Conservation (phyloP, 2,329 filamentous ascomycete species). For the Hypoxylon sp. region DNA sequence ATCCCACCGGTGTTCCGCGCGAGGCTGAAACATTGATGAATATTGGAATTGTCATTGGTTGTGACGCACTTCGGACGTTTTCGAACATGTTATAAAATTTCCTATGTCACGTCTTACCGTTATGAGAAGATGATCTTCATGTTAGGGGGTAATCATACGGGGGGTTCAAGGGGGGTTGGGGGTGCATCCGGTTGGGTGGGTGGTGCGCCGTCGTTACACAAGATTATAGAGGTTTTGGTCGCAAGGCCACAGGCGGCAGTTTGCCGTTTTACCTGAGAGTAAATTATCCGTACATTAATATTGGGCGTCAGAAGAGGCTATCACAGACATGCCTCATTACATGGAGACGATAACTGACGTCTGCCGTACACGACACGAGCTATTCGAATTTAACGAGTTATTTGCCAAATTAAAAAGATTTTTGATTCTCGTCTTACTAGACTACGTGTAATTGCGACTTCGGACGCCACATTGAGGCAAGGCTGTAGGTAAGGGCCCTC, state of each 20-base stretch:
- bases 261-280: slow-evolving; percentile 10
- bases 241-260: slow-evolving; percentile 33
- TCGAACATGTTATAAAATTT: slow-evolving; percentile 10
- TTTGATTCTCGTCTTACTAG: slow-evolving; percentile 26
- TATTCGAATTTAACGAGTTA: neutral
- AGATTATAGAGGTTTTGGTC: slow-evolving; percentile 33
- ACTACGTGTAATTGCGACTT: slow-evolving; percentile 20
- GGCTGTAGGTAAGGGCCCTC: slow-evolving; percentile 17
- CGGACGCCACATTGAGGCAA: slow-evolving; percentile 22
- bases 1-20: slow-evolving; percentile 42
- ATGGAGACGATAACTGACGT: neutral
- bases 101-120: slow-evolving; percentile 30
- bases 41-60: neutral
- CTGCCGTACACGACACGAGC: neutral
- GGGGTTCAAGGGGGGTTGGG: slow-evolving; percentile 32
- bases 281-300: slow-evolving; percentile 1
- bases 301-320: neutral
- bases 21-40: slow-evolving; percentile 28
- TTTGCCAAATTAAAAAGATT: slow-evolving; percentile 7
- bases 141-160: slow-evolving; percentile 30
- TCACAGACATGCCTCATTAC: neutral
- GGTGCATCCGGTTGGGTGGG: slow-evolving; percentile 39
- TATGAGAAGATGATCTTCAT: slow-evolving; percentile 42
- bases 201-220: slow-evolving; percentile 37
- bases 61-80: slow-evolving; percentile 1